These are phyloP conservation scores for Limnanthes douglasii DNA, from an alignment of 345 rosid species.

Conservation along the genomic window DNA sequence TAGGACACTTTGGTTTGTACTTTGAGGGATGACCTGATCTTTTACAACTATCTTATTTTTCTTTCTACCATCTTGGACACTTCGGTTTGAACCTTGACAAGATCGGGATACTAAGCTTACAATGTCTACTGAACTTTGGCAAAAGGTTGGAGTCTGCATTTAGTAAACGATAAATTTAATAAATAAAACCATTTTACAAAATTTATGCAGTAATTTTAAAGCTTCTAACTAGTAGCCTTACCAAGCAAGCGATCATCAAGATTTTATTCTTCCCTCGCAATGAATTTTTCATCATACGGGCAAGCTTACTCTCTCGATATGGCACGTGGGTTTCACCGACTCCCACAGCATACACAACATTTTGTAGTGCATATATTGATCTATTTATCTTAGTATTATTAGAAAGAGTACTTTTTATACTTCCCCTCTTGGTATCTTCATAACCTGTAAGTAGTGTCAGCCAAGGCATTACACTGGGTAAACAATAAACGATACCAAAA, in stretches of 20 bases:
- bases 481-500: no score
- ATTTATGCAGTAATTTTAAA: background rate
- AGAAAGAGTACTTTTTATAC: conserved; percentile 13
- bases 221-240: conserved; percentile 9
- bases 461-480: no score
- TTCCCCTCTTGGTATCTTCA: conserved; percentile 40
- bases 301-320: conserved; percentile 67
- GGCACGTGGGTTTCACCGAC: conserved; percentile 52
- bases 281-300: conserved; percentile 60
- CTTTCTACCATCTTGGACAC: conserved; percentile 18
- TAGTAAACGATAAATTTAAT: background rate
- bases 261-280: conserved; percentile 31
- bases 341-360: conserved; percentile 50
- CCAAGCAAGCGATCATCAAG: conserved; percentile 59
- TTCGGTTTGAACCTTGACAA: conserved; percentile 19
- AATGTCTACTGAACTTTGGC: conserved; percentile 69
- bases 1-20: no score
- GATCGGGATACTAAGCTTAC: conserved; percentile 53
- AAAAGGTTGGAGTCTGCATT: conserved; percentile 33
- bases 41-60: conserved; percentile 16
- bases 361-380: conserved; percentile 53
- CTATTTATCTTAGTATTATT: conserved; percentile 42
- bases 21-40: no score
- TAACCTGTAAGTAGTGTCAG: conserved; percentile 51
- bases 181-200: background rate